phyloP scores from a whole-genome alignment of 2,329 filamentous ascomycete species.

The Beauveria rudraprayagi region DNA sequence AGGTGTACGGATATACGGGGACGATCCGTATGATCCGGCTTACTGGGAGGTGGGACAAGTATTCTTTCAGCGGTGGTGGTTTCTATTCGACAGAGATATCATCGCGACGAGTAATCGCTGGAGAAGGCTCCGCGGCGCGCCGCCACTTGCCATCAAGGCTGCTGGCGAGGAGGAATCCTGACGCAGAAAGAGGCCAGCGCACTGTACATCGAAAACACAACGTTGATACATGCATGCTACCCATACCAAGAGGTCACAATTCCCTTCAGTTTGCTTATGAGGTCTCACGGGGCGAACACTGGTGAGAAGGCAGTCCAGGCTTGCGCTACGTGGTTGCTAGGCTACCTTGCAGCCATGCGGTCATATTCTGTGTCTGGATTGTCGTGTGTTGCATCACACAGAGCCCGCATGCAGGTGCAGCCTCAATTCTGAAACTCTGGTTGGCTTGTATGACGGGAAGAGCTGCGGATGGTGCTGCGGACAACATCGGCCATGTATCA shows the following conservation, averaged over 20 bases:
- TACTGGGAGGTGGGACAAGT: conserved; percentile 51
- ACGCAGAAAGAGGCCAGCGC: background rate
- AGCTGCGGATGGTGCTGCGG: too few species aligned
- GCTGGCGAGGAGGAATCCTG: background rate
- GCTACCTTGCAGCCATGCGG: too few species aligned
- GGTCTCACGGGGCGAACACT: too few species aligned
- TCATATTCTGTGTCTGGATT: too few species aligned
- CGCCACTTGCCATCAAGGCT: conserved; percentile 17
- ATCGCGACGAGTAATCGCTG: conserved; percentile 46
- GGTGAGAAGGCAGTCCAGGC: too few species aligned
- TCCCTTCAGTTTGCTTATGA: too few species aligned
- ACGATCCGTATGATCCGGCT: conserved; percentile 38
- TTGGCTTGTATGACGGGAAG: background rate
- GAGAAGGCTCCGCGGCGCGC: conserved; percentile 38
- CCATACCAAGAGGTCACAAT: too few species aligned
- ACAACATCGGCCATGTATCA: too few species aligned
- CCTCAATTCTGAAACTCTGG: background rate
- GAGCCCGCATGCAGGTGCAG: background rate
- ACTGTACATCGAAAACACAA: background rate
- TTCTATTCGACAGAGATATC: conserved; percentile 45
- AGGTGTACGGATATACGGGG: conserved; percentile 41
- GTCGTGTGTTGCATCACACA: background rate
- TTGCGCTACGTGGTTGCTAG: too few species aligned
- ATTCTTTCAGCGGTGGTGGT: conserved; percentile 55
- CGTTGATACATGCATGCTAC: too few species aligned